A percentile compares a stretch with the other conserved stretches of the same genome.
These are phyloP conservation scores for Alternaria triticina DNA, from an alignment of 2,329 filamentous ascomycete species.

Conservation along the genomic window DNA sequence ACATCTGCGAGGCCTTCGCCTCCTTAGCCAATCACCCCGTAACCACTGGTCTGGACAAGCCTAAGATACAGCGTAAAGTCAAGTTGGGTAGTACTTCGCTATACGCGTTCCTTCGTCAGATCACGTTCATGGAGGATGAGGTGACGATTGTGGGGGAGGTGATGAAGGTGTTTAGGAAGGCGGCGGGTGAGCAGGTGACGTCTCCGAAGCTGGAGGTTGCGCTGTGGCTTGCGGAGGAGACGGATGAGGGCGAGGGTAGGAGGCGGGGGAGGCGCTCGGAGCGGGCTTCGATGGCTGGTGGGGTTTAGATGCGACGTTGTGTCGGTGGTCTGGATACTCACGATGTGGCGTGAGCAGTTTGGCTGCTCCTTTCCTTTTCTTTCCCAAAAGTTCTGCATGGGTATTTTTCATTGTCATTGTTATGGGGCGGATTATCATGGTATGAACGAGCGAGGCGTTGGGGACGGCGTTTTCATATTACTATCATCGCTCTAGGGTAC, in stretches of 20 bases:
- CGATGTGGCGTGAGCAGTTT: not conserved
- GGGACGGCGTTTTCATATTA: not conserved
- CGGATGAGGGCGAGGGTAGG: not conserved
- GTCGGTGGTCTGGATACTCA: not conserved
- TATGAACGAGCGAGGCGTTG: not conserved
- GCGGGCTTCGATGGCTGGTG: not conserved
- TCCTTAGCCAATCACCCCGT: not conserved
- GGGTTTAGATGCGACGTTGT: too few species aligned
- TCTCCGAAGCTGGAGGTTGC: not conserved
- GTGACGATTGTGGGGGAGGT: not conserved
- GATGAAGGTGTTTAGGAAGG: not conserved
- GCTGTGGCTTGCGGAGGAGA: not conserved
- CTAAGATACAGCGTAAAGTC: not conserved
- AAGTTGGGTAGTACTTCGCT: not conserved
- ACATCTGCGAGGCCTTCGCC: constrained; percentile 1
- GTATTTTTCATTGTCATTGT: not conserved
- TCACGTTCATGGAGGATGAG: not conserved
- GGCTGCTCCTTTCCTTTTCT: not conserved
- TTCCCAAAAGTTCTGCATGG: not conserved
- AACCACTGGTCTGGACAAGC: not conserved
- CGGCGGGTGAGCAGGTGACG: not conserved
- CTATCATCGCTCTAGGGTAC: not conserved
- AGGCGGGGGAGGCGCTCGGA: not conserved
- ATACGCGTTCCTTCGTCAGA: not conserved
- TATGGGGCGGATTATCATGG: not conserved